A percentile compares a stretch with the other conserved stretches of the same genome.
These are phyloP conservation scores for Sporothrix humicola DNA, from an alignment of 2,329 filamentous ascomycete species.

Conservation along the genomic window DNA sequence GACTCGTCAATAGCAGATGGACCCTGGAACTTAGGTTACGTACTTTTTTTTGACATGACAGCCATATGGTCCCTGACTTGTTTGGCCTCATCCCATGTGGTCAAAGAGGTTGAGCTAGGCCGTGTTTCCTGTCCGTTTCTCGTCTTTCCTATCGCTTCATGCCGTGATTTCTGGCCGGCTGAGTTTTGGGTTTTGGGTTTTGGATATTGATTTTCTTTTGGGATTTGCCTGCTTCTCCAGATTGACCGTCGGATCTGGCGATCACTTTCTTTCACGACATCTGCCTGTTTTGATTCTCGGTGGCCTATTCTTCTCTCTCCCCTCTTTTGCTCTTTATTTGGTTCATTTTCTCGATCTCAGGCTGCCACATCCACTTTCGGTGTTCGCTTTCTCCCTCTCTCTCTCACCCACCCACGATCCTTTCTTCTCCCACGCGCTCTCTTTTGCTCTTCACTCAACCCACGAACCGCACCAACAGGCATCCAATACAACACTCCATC, in stretches of 20 bases:
- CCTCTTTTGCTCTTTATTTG: background rate
- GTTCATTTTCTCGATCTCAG: background rate
- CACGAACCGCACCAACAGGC: background rate
- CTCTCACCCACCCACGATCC: background rate
- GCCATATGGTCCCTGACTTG: background rate
- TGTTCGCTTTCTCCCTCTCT: background rate
- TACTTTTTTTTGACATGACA: background rate
- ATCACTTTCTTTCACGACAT: background rate
- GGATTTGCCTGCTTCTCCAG: background rate
- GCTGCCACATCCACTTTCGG: slow-evolving; percentile 8
- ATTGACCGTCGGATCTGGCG: background rate
- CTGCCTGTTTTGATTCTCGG: slow-evolving; percentile 13
- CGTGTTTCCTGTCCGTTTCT: slow-evolving; percentile 19
- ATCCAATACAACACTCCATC: background rate
- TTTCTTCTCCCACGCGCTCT: background rate
- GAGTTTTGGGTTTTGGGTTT: background rate
- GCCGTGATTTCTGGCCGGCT: background rate
- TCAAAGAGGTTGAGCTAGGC: background rate
- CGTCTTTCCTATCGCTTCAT: background rate
- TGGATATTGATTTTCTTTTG: too few relatives aligned
- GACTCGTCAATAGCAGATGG: background rate
- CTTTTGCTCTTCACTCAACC: background rate
- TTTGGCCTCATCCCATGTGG: slow-evolving; percentile 12
- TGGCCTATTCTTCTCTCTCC: background rate
- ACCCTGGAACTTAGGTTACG: background rate